Evolutionary conservation across 2,329 filamentous ascomycete species (phyloP).

Genomic region (Colletotrichum sp.): DNA sequence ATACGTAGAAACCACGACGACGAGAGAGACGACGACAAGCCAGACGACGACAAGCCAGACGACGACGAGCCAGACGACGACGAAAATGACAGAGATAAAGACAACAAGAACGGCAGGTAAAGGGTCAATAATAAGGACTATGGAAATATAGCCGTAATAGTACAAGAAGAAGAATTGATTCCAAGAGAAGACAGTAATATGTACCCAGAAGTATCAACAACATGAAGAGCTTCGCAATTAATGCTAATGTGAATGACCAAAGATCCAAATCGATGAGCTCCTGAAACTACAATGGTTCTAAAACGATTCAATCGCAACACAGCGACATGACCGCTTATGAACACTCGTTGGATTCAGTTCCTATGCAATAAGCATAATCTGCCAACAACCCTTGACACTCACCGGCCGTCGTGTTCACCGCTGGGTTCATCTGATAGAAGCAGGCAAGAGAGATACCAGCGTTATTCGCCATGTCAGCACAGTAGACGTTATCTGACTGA

Average conservation of each 20-base stretch:
- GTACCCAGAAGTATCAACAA: neutral
- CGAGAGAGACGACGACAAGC: neutral
- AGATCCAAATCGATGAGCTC: neutral
- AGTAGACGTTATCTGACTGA: neutral
- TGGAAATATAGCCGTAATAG: neutral
- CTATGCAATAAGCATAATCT: neutral
- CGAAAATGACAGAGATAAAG: neutral
- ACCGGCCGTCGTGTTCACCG: neutral
- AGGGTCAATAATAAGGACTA: neutral
- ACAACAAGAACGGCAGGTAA: neutral
- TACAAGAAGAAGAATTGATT: neutral
- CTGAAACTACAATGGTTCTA: neutral
- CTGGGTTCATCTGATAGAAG: neutral
- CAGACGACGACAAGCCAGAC: too few species aligned
- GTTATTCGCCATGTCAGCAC: neutral
- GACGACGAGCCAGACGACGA: neutral
- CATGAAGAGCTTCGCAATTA: fast-evolving
- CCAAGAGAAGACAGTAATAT: neutral
- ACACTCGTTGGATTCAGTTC: neutral
- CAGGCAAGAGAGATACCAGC: neutral
- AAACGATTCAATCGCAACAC: neutral
- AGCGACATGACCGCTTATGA: neutral
- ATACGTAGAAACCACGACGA: neutral
- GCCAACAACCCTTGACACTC: neutral
- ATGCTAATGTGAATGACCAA: neutral